Percentiles rank a stretch among this genome's conserved stretches.
phyloP scores from a whole-genome alignment of 1,284 basidiomycete species.

The Stygiomarasmius scandens region DNA sequence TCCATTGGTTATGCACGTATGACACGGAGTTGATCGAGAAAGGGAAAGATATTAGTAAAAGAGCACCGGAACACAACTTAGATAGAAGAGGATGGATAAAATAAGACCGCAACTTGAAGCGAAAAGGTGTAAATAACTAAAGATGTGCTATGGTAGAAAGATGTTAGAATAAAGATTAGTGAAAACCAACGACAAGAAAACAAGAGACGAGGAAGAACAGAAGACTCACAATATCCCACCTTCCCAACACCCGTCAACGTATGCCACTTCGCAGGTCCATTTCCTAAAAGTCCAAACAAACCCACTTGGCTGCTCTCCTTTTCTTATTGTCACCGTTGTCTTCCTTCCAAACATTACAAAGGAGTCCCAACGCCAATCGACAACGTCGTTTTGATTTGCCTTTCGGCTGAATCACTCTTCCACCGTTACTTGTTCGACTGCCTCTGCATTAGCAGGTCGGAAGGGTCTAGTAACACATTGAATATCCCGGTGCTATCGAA shows the following conservation, averaged over 20 bases:
- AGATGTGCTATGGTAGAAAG: neutral
- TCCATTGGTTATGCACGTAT: no score
- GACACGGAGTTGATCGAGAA: neutral
- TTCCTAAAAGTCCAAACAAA: neutral
- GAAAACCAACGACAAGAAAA: no score
- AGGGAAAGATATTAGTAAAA: neutral
- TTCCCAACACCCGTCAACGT: neutral
- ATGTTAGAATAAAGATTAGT: no score
- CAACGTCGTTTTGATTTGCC: constrained; percentile 20
- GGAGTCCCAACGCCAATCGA: constrained; percentile 33
- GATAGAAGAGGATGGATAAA: neutral
- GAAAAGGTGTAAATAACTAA: neutral
- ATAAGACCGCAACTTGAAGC: neutral
- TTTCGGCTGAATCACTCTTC: neutral
- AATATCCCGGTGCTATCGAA: constrained; percentile 31
- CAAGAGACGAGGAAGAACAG: neutral
- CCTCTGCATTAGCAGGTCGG: constrained; percentile 18
- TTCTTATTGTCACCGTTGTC: neutral
- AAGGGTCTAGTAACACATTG: constrained; percentile 27
- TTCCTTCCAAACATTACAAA: constrained; percentile 15
- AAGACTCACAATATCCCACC: neutral
- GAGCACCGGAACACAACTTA: neutral
- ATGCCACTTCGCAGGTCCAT: neutral
- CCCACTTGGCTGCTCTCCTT: neutral
- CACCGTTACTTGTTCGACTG: neutral